phyloP scores from a whole-genome alignment of 192 early-diverging fungal genomes.

The Obelidium mucronatum region DNA sequence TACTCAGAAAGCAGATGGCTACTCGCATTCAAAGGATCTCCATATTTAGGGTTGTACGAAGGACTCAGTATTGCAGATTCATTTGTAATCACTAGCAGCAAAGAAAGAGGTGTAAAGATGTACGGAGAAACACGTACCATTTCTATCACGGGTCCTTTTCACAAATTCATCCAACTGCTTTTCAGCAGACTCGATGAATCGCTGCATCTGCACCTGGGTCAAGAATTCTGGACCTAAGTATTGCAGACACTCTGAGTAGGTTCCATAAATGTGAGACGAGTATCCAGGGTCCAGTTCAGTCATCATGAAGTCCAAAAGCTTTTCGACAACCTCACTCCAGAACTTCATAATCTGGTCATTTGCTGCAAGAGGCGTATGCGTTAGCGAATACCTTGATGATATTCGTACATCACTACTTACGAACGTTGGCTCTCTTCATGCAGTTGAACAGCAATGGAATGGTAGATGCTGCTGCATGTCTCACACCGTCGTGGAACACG shows the following conservation, averaged over 20 bases:
- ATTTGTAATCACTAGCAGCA: not conserved
- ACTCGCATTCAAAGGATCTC: conserved; percentile 8
- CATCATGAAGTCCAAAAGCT: conserved; percentile 80
- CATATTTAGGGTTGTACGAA: not conserved
- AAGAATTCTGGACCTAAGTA: conserved; percentile 70
- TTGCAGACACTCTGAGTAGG: conserved; percentile 59
- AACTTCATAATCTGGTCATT: conserved; percentile 64
- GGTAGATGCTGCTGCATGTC: conserved; percentile 81
- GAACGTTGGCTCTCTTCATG: conserved; percentile 46
- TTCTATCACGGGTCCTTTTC: conserved; percentile 46
- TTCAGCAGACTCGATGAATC: conserved; percentile 73
- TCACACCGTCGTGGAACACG: conserved; percentile 97
- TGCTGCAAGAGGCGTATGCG: too few species aligned
- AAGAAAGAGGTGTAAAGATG: too few species aligned
- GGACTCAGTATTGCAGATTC: not conserved
- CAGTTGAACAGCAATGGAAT: conserved; percentile 82
- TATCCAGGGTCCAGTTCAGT: conserved; percentile 85
- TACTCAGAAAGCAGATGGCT: conserved; percentile 1
- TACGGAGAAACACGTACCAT: conserved; percentile 41
- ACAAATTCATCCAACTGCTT: conserved; percentile 81
- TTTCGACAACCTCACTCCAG: conserved; percentile 78
- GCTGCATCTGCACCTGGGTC: conserved; percentile 67
- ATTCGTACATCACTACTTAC: conserved; percentile 19
- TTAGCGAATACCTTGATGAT: not conserved
- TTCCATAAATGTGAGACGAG: conserved; percentile 76